phyloP scores from a whole-genome alignment of 345 rosid species.

The Eucalyptus erythrocorys region DNA sequence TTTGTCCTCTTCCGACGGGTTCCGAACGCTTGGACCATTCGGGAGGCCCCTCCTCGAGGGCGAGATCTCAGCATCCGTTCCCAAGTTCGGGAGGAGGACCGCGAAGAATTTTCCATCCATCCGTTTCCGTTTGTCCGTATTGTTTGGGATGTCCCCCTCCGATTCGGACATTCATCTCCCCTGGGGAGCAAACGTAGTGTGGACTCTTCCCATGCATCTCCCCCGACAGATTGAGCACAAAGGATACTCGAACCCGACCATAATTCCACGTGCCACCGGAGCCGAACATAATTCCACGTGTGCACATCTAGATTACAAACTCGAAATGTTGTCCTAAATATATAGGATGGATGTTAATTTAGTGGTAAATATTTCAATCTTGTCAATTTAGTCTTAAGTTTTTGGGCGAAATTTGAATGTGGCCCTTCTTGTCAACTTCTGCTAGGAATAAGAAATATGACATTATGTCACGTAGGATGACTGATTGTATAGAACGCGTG shows the following conservation, averaged over 20 bases:
- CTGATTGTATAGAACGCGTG: fast-evolving
- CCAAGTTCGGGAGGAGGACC: neutral
- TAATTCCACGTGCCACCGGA: no score
- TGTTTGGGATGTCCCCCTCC: neutral
- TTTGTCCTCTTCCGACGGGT: neutral
- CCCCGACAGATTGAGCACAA: neutral
- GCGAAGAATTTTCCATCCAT: neutral
- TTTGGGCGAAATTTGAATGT: fast-evolving
- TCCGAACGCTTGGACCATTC: neutral
- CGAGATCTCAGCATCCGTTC: no score
- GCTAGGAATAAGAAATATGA: neutral
- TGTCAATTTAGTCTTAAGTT: fast-evolving
- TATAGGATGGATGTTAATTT: no score
- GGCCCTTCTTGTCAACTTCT: neutral
- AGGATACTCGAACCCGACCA: no score
- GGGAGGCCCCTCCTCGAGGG: neutral
- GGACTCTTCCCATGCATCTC: neutral
- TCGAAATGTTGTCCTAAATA: no score
- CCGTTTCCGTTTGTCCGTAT: neutral
- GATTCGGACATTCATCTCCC: neutral
- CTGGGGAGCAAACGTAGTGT: neutral
- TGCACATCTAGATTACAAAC: no score
- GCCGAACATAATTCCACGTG: no score
- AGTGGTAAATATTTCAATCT: no score
- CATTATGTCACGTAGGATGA: fast-evolving